phyloP scores from a whole-genome alignment of 495 filamentous ascomycete species.

The Cairneyella variabilis region DNA sequence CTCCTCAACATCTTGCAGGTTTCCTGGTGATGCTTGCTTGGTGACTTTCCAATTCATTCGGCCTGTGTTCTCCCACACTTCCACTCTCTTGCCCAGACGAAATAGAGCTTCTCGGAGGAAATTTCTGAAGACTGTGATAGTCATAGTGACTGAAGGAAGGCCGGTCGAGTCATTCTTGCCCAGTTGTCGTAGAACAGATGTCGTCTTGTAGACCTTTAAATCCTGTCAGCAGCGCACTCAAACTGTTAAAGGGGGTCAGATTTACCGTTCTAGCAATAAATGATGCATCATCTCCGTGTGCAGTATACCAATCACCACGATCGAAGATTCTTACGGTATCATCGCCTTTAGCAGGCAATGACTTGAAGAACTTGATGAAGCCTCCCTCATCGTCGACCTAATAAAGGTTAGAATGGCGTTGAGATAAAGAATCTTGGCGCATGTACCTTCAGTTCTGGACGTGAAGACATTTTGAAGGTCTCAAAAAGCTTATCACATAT shows the following conservation, averaged over 20 bases:
- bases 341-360: slow-evolving; percentile 60
- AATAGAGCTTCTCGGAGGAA: slow-evolving; percentile 94
- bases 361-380: slow-evolving; percentile 93
- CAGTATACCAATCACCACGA: slow-evolving; percentile 91
- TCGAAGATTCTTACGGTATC: slow-evolving; percentile 89
- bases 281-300: slow-evolving; percentile 86
- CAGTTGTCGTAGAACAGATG: slow-evolving; percentile 86
- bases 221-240: neutral
- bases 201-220: slow-evolving; percentile 86
- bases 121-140: slow-evolving; percentile 87
- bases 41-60: slow-evolving; percentile 85
- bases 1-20: slow-evolving; percentile 95
- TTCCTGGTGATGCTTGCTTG: slow-evolving; percentile 92
- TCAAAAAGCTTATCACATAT: neutral
- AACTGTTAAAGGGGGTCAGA: neutral
- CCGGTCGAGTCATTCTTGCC: slow-evolving; percentile 78
- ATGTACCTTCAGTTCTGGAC: slow-evolving; percentile 69
- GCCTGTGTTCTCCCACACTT: slow-evolving; percentile 78
- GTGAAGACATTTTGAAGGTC: slow-evolving; percentile 66
- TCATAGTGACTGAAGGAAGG: slow-evolving; percentile 89
- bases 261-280: slow-evolving; percentile 85
- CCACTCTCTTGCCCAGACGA: slow-evolving; percentile 81
- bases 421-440: slow-evolving; percentile 27
- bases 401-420: slow-evolving; percentile 12
- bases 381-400: slow-evolving; percentile 94